These are phyloP conservation scores for Aureobasidium sp. DNA, from an alignment of 2,329 filamentous ascomycete genomes.

Conservation along the genomic window DNA sequence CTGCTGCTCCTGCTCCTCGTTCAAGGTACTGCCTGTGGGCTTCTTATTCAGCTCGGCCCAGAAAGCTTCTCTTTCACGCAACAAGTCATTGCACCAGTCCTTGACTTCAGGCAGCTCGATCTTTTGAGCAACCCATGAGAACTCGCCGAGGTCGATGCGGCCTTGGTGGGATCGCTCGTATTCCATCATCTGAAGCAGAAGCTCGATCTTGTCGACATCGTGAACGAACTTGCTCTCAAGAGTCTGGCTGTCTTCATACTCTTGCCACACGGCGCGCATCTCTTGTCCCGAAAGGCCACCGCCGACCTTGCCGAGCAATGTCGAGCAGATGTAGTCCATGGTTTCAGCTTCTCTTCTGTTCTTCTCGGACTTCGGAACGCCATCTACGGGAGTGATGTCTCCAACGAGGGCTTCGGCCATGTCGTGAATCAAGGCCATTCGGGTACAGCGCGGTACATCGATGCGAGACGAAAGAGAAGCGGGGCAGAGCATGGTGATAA, in stretches of 20 bases:
- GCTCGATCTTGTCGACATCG: conserved; percentile 94
- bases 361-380: conserved; percentile 80
- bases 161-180: conserved; percentile 70
- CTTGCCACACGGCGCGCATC: conserved; percentile 77
- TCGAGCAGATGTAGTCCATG: conserved; percentile 80
- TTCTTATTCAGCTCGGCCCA: conserved; percentile 45
- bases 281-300: conserved; percentile 61
- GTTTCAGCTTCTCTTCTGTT: conserved; percentile 74
- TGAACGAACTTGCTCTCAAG: conserved; percentile 84
- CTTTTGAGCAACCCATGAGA: conserved; percentile 65
- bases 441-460: conserved; percentile 75
- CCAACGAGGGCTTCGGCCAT: conserved; percentile 95
- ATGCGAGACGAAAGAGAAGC: conserved; percentile 60
- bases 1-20: conserved; percentile 20
- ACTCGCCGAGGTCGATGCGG: conserved; percentile 72
- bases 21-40: conserved; percentile 18
- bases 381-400: conserved; percentile 91
- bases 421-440: conserved; percentile 94
- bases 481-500: conserved; percentile 89
- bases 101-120: conserved; percentile 71
- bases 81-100: conserved; percentile 67
- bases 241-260: conserved; percentile 85
- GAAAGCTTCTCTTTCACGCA: conserved; percentile 65
- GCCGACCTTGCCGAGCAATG: conserved; percentile 64
- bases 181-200: conserved; percentile 91